phyloP scores from a whole-genome alignment of 352 stramenopile genomes.

The Saprolegnia diclina region DNA sequence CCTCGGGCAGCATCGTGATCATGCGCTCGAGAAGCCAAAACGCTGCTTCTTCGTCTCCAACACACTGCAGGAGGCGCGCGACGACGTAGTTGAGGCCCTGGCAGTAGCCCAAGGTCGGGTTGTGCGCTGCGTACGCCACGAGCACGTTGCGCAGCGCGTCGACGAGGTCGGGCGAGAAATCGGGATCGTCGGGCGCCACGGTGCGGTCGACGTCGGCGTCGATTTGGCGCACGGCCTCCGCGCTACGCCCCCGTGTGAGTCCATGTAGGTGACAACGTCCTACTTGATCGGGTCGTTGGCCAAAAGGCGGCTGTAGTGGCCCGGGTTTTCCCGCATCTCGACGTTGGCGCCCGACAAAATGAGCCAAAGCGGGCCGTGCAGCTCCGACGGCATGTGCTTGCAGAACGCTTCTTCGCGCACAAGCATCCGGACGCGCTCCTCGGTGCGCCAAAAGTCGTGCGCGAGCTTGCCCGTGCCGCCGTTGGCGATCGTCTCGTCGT shows the following conservation, averaged over 20 bases:
- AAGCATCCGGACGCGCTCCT: slow-evolving; percentile 73
- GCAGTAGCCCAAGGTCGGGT: slow-evolving; percentile 78
- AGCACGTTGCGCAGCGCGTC: slow-evolving; percentile 71
- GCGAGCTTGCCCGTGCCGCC: slow-evolving; percentile 41
- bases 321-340: slow-evolving; percentile 56
- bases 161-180: slow-evolving; percentile 63
- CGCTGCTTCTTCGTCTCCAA: slow-evolving; percentile 59
- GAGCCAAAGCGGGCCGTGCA: slow-evolving; percentile 81
- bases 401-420: slow-evolving; percentile 54
- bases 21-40: slow-evolving; percentile 83
- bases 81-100: slow-evolving; percentile 87
- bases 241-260: slow-evolving; percentile 32
- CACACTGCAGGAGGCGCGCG: slow-evolving; percentile 54
- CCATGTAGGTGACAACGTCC: too few relatives aligned
- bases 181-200: slow-evolving; percentile 53
- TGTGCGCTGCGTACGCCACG: slow-evolving; percentile 79
- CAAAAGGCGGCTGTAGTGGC: slow-evolving; percentile 50
- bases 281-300: slow-evolving; percentile 43
- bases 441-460: slow-evolving; percentile 71
- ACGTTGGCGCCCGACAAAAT: slow-evolving; percentile 59
- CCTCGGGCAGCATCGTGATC: slow-evolving; percentile 66
- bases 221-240: slow-evolving; percentile 73
- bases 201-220: slow-evolving; percentile 80
- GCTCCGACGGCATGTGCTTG: slow-evolving; percentile 46
- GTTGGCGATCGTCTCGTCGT: neutral